Evolutionary conservation across 1,284 basidiomycete species (phyloP).

Genomic region (Cryptococcus sp.): DNA sequence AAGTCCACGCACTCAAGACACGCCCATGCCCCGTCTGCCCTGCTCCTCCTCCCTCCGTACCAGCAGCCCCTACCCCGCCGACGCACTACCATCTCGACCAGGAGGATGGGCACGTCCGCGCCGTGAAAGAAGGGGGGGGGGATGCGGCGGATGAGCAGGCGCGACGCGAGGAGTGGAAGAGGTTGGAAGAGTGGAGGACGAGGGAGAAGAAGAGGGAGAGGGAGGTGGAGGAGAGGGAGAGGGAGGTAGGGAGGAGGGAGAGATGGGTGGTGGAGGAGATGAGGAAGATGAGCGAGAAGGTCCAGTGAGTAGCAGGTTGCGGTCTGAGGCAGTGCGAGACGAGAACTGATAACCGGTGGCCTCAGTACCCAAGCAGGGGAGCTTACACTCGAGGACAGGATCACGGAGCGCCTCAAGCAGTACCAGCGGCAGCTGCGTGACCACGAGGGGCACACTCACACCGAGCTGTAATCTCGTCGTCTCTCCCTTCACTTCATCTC

Average conservation of each 20-base stretch:
- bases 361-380: conserved; percentile 35
- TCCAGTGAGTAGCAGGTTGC: conserved; percentile 27
- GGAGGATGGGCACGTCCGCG: conserved; percentile 1
- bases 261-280: conserved; percentile 47
- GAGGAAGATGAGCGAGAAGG: conserved; percentile 39
- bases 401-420: conserved; percentile 42
- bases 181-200: conserved; percentile 18
- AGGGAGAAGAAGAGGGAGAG: conserved; percentile 27
- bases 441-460: not conserved
- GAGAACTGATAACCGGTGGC: not conserved
- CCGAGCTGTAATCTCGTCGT: not conserved
- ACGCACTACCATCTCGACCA: not conserved
- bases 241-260: conserved; percentile 37
- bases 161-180: conserved; percentile 24
- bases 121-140: conserved; percentile 12
- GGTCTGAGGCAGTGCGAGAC: too few relatives aligned
- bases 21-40: conserved; percentile 15
- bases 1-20: conserved; percentile 21
- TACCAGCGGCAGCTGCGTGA: conserved; percentile 34
- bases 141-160: conserved; percentile 3
- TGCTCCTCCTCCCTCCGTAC: not conserved
- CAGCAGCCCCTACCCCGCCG: not conserved
- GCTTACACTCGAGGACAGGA: conserved; percentile 44
- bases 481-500: too few relatives aligned
- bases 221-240: conserved; percentile 44